Percentiles rank a stretch among this genome's conserved stretches.
phyloP scores from a whole-genome alignment of 768 basidiomycete species.

The Leccinum fibrillosum region DNA sequence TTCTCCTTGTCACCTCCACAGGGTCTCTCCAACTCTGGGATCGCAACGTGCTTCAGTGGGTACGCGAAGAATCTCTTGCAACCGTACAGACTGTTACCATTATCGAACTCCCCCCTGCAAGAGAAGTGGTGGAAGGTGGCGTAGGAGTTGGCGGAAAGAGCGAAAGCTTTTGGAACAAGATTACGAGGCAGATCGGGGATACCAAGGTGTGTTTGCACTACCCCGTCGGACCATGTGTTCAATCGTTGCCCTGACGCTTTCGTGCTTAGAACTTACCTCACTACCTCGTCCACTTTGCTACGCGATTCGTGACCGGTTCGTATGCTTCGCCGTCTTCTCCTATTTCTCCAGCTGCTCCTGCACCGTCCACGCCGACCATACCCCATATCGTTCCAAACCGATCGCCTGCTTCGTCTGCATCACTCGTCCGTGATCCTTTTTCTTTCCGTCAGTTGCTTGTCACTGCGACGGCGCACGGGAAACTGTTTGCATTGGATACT shows the following conservation, averaged over 20 bases:
- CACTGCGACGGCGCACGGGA: slow-evolving; percentile 65
- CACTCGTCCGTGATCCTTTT: slow-evolving; percentile 68
- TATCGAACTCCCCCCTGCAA: slow-evolving; percentile 70
- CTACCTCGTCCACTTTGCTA: slow-evolving; percentile 62
- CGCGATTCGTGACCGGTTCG: slow-evolving; percentile 69
- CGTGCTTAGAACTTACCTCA: slow-evolving; percentile 60
- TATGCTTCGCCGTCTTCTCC: slow-evolving; percentile 47
- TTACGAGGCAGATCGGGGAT: slow-evolving; percentile 56
- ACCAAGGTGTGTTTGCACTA: slow-evolving; percentile 43
- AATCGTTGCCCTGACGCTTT: background rate
- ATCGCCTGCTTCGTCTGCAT: slow-evolving; percentile 32
- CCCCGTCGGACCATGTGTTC: background rate
- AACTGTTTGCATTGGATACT: slow-evolving; percentile 80
- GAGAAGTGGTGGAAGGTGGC: slow-evolving; percentile 21
- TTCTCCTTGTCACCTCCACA: slow-evolving; percentile 66
- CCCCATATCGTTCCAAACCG: slow-evolving; percentile 18
- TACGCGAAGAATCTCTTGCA: slow-evolving; percentile 76
- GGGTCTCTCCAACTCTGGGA: slow-evolving; percentile 78
- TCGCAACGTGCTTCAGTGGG: slow-evolving; percentile 61
- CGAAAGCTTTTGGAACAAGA: slow-evolving; percentile 49
- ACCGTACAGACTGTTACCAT: slow-evolving; percentile 62
- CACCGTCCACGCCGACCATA: slow-evolving; percentile 8
- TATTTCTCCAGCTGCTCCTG: slow-evolving; percentile 23
- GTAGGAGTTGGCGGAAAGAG: background rate
- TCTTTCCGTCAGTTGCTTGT: slow-evolving; percentile 86